Conservation (phyloP, 2,329 filamentous ascomycete genomes). For the Fusarium floridanum region DNA sequence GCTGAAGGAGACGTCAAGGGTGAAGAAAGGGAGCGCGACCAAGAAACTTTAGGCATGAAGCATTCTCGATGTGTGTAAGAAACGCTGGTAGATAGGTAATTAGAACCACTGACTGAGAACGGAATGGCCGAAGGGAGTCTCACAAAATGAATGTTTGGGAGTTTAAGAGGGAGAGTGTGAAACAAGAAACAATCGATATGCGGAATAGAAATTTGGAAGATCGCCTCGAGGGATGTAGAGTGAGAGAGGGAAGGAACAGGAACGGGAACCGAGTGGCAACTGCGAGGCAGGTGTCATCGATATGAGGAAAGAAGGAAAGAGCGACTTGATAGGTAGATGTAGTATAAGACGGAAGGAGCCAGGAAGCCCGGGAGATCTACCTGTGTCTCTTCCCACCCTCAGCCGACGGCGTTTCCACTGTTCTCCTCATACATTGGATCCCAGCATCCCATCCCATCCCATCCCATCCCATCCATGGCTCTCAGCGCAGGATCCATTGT, state of each 20-base stretch:
- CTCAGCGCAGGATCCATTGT: constrained; percentile 21
- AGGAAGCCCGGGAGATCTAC: constrained; percentile 12
- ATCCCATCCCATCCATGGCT: neutral
- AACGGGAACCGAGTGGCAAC: neutral
- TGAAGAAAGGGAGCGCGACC: constrained; percentile 27
- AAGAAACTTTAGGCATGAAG: constrained; percentile 23
- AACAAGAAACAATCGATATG: constrained; percentile 1
- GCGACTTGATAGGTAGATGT: constrained; percentile 26
- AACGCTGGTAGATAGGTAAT: constrained; percentile 15
- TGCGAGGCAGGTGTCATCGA: constrained; percentile 23
- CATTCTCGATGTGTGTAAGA: constrained; percentile 23
- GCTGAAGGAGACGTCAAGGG: constrained; percentile 15
- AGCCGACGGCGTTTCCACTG: constrained; percentile 29
- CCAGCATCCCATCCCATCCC: constrained; percentile 5
- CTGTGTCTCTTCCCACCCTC: constrained; percentile 35
- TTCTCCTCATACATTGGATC: constrained; percentile 15
- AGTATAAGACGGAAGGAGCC: constrained; percentile 27
- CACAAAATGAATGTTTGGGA: constrained; percentile 17
- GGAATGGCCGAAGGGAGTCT: constrained; percentile 31
- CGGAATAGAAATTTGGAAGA: constrained; percentile 30
- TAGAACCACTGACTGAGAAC: constrained; percentile 5
- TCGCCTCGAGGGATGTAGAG: constrained; percentile 17
- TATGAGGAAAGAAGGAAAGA: constrained; percentile 15
- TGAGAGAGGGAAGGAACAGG: constrained; percentile 1
- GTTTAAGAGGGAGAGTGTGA: constrained; percentile 9